Conservation (phyloP, 129 eudicot genomes). For the Scalesia atractyloides region DNA sequence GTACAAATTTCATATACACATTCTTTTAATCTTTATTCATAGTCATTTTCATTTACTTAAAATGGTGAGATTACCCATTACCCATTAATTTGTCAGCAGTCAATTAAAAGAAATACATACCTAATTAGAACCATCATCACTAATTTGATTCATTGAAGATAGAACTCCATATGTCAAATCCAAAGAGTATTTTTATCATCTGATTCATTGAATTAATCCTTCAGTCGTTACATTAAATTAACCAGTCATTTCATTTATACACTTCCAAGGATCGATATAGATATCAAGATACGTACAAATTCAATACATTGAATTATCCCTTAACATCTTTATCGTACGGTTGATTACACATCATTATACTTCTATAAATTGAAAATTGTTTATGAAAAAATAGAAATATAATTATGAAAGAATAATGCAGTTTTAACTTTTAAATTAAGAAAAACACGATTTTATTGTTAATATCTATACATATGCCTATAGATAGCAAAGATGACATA, state of each 20-base stretch:
- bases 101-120: constrained; percentile 27
- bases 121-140: constrained; percentile 17
- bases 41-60: constrained; percentile 32
- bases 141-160: constrained; percentile 27
- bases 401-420: background rate
- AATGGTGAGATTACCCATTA: constrained; percentile 30
- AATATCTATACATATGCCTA: constrained; percentile 16
- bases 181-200: background rate
- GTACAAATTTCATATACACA: constrained; percentile 28
- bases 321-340: background rate
- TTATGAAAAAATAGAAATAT: background rate
- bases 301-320: constrained; percentile 22
- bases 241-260: constrained; percentile 3
- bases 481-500: constrained; percentile 25
- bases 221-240: background rate
- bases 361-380: too few species aligned
- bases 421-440: background rate
- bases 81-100: constrained; percentile 21
- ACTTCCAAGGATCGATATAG: background rate
- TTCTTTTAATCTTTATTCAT: constrained; percentile 26
- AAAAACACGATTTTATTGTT: constrained; percentile 4
- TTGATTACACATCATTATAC: too few species aligned
- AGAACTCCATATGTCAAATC: constrained; percentile 25
- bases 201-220: constrained; percentile 25
- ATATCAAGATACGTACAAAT: background rate